Conservation (phyloP, 441 rosid genomes). For the Euphorbia neoarborescens region DNA sequence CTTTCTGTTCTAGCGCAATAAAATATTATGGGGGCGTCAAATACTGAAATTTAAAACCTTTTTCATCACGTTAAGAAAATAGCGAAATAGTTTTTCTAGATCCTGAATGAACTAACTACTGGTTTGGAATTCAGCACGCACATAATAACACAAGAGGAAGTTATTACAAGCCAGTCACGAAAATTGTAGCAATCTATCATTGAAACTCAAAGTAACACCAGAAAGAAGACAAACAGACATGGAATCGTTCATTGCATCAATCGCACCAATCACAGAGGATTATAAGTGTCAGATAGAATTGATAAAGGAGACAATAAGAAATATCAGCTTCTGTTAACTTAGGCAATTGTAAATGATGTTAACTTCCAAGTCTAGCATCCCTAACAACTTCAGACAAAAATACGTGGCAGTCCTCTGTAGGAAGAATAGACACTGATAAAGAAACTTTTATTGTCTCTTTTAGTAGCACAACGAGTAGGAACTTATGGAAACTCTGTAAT, state of each 20-base stretch:
- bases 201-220: not conserved
- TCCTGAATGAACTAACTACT: not conserved
- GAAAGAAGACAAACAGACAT: not conserved
- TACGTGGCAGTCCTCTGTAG: not conserved
- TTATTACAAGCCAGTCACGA: not conserved
- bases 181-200: not conserved
- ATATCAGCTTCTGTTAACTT: not conserved
- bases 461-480: not conserved
- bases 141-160: not conserved
- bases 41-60: not conserved
- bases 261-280: not conserved
- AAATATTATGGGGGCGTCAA: conserved; percentile 11
- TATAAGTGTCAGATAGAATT: not conserved
- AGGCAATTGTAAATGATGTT: not conserved
- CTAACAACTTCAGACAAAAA: not conserved
- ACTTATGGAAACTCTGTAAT: not conserved
- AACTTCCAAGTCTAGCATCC: not conserved
- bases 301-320: not conserved
- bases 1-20: conserved; percentile 41
- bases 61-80: not conserved
- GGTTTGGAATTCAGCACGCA: not conserved
- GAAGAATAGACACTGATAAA: not conserved
- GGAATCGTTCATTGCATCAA: not conserved
- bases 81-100: not conserved
- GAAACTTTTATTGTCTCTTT: not conserved